Base-by-base conservation (phyloP, 176 grass and related monocot species). In the Oryza punctata region DNA sequence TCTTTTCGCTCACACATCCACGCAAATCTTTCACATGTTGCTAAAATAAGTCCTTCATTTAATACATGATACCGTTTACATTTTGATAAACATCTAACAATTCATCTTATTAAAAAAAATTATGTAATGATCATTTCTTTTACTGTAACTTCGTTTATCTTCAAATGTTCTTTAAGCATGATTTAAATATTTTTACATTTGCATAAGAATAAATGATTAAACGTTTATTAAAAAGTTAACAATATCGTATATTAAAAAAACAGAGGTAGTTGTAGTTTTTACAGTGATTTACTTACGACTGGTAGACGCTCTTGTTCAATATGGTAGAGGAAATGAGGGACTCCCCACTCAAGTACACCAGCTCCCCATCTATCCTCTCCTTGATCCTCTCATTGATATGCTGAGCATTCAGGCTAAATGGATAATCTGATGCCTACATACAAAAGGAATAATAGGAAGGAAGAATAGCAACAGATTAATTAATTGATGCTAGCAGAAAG, bases 301-400 rank as follows among this genome's bases (percentile, higher is more conserved):
- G 80, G 76, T 70, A 63, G 43, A 94, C 91, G 35, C 82, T 89
- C 47, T 97, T 97, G 94, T 92, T 97, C 80, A 94, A 63, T 19
- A 69, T 92, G 85, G 94, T 92, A 41, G 94, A 78, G 16, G 91
- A 90, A 49, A 94, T 88, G 33, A 94, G 82, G 19, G 65, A 89
- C 11, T 97, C 85, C 10, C 94, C 91, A 18, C 73, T 94, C 63
- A 97, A 73, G 83, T 92, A 97, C 40, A 73, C 67, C 9, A 97
- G 83, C 49, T 97, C 89, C 30, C 83, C 80, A 4, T 85, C 73
- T 32, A 92, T 81, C 81, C 90, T 85, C 0, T 90, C 73, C 1
- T n/a, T 44, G 60, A 94, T 94, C 28, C 80, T 91, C n/a, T 85
- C 75, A 40, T 97, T 68, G 43, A 97, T 92, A 37, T 94, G 76